These are phyloP conservation scores for Colletotrichum paranaense DNA, from an alignment of 2,329 filamentous ascomycete species.

Conservation along the genomic window DNA sequence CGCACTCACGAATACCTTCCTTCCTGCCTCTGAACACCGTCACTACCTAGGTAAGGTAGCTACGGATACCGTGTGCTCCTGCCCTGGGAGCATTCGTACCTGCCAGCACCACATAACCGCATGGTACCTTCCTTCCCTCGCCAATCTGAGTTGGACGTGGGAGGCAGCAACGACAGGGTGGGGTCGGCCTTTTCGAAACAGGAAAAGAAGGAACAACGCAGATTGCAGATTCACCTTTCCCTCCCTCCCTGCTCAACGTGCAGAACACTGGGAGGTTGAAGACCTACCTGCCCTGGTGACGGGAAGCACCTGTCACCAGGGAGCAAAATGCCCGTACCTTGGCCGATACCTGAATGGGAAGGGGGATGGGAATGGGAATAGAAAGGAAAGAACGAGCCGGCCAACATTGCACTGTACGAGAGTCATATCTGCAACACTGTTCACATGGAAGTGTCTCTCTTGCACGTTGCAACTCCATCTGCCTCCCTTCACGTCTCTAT, in stretches of 20 bases:
- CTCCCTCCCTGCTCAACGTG: background rate
- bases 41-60: background rate
- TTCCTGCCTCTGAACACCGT: no score
- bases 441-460: background rate
- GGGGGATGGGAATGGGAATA: background rate
- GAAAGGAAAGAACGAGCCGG: background rate
- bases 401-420: background rate
- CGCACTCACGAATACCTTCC: no score
- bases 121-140: slow-evolving; percentile 3
- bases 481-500: background rate
- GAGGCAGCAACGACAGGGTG: slow-evolving; percentile 3
- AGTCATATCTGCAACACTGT: slow-evolving; percentile 12
- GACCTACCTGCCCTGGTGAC: no score
- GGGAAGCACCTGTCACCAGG: background rate
- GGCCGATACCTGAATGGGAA: background rate
- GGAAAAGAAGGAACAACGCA: slow-evolving; percentile 24
- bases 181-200: slow-evolving; percentile 22
- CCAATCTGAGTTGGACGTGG: slow-evolving; percentile 26
- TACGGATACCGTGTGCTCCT: background rate
- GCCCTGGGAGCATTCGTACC: slow-evolving; percentile 4
- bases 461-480: background rate
- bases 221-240: background rate
- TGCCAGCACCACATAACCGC: slow-evolving; percentile 12
- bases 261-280: no score
- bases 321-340: background rate